Evolutionary conservation across 345 rosid genomes (phyloP).

Genomic region (Crucihimalaya himalaica): DNA sequence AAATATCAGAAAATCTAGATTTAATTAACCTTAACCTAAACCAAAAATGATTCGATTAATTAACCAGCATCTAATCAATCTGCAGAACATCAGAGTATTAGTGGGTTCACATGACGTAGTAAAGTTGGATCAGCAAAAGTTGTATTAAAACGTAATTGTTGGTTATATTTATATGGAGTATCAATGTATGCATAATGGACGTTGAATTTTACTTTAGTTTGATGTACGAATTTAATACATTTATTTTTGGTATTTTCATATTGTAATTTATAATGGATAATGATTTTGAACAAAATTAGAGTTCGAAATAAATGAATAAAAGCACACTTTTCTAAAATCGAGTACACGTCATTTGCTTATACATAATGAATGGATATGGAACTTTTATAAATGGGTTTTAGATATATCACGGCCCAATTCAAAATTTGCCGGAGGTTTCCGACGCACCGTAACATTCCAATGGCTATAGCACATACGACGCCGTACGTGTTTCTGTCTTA

Average conservation of each 20-base stretch:
- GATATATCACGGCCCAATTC: conserved; percentile 19
- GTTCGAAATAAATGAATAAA: not conserved
- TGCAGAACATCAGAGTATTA: not conserved
- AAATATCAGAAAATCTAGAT: not conserved
- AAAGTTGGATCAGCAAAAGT: not conserved
- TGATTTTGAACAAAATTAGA: not conserved
- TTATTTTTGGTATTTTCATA: not conserved
- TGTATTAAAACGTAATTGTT: no score
- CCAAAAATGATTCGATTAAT: not conserved
- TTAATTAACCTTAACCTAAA: conserved; percentile 3
- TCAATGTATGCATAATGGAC: not conserved
- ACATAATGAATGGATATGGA: not conserved
- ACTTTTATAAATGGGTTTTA: conserved; percentile 16
- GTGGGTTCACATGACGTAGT: not conserved
- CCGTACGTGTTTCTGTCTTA: conserved; percentile 3
- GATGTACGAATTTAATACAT: not conserved
- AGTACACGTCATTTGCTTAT: not conserved
- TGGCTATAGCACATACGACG: not conserved
- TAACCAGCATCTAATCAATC: not conserved
- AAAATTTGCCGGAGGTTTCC: not conserved
- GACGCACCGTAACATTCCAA: not conserved
- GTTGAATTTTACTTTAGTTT: not conserved
- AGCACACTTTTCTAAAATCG: not conserved
- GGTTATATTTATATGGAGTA: not conserved
- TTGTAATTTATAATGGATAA: not conserved